phyloP scores from a whole-genome alignment of 2,329 filamentous ascomycete species.

The Alternaria triticimaculans region DNA sequence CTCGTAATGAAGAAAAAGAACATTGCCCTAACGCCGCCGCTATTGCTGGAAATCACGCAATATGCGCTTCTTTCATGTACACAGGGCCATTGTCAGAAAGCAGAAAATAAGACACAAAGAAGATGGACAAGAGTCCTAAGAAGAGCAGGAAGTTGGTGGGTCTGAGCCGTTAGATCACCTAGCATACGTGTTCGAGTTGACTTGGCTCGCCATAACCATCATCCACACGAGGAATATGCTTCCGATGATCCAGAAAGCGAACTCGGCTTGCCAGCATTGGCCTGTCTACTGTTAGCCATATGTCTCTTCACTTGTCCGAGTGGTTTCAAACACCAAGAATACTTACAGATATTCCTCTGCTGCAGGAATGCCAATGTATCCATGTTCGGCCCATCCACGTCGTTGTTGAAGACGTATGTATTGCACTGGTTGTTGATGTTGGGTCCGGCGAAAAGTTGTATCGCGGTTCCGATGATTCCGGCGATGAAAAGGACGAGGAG shows the following conservation, averaged over 20 bases:
- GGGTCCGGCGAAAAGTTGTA: constrained; percentile 65
- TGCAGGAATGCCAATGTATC: constrained; percentile 68
- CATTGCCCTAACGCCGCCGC: not conserved
- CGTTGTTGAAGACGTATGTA: constrained; percentile 59
- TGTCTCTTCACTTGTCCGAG: not conserved
- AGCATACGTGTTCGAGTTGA: constrained; percentile 55
- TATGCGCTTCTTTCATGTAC: not conserved
- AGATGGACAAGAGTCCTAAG: not conserved
- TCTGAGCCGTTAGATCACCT: not conserved
- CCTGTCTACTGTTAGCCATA: constrained; percentile 48
- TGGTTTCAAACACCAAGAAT: not conserved
- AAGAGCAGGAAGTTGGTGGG: not conserved
- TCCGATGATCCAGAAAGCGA: constrained; percentile 69
- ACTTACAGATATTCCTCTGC: constrained; percentile 67
- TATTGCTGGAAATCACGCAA: not conserved
- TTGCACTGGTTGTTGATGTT: constrained; percentile 67
- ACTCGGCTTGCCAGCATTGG: constrained; percentile 68
- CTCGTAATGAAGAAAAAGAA: not conserved
- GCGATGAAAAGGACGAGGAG: constrained; percentile 67
- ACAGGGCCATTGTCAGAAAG: not conserved
- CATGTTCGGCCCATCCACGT: constrained; percentile 56
- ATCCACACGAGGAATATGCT: constrained; percentile 71
- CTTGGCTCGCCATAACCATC: constrained; percentile 67
- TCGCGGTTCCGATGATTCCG: constrained; percentile 67
- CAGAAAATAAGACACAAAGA: not conserved